These are phyloP conservation scores for Pharus latifolius DNA, from an alignment of 176 grass and related monocot species.

Conservation along the genomic window DNA sequence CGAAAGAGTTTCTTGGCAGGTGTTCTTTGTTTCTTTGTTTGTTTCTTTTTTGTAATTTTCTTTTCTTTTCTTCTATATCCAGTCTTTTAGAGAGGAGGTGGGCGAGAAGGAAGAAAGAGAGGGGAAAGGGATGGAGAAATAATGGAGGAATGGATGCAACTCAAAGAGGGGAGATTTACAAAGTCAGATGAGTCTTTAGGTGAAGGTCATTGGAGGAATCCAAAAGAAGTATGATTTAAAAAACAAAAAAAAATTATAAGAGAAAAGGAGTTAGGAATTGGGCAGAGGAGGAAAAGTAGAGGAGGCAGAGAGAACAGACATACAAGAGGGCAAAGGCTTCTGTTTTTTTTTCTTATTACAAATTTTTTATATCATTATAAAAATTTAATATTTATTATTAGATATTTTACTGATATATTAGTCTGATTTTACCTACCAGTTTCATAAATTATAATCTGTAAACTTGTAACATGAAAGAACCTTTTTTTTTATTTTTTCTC, in stretches of 20 bases:
- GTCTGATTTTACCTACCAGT: too few relatives aligned
- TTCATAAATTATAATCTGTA: too few relatives aligned
- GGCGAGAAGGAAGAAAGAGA: too few relatives aligned
- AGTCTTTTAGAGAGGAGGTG: conserved; percentile 24
- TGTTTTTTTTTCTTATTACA: too few relatives aligned
- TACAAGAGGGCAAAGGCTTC: too few relatives aligned
- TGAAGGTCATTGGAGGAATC: conserved; percentile 43
- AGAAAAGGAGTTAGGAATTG: conserved; percentile 16
- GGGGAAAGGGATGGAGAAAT: conserved; percentile 36
- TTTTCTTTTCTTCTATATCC: conserved; percentile 32
- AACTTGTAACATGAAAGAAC: too few relatives aligned
- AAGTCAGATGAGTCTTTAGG: conserved; percentile 27
- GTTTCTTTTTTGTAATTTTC: conserved; percentile 31
- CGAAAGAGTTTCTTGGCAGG: conserved; percentile 33
- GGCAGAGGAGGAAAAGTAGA: conserved; percentile 30
- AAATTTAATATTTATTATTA: too few relatives aligned
- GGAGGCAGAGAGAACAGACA: too few relatives aligned
- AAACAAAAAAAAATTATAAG: conserved; percentile 14
- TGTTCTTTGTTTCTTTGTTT: conserved; percentile 30
- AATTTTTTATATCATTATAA: too few relatives aligned
- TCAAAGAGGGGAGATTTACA: conserved; percentile 40
- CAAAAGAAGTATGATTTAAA: conserved; percentile 27
- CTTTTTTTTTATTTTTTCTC: conserved; percentile 27
- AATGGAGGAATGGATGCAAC: conserved; percentile 38
- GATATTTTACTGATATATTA: too few relatives aligned